Evolutionary conservation across 192 early-diverging fungal species (phyloP), one percentile per base, ranked within the genome.

Genomic region (Podila horticola): DNA sequence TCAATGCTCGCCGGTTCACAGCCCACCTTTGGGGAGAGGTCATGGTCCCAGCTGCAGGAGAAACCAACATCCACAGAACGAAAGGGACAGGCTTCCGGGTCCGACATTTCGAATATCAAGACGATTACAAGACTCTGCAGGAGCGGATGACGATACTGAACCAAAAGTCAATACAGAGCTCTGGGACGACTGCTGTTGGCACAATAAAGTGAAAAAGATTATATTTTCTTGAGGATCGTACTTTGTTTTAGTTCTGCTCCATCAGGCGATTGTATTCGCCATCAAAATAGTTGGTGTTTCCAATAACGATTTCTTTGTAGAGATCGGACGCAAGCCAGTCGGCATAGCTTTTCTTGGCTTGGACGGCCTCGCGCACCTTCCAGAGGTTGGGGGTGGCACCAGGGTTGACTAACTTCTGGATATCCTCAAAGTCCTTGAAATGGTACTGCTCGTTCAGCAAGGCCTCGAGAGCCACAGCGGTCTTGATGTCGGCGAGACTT

Each of bases 1-100:
- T 81, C 26, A 30, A 81, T 33, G 77, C 77, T 4, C 77, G 77
- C 10, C 65, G 77, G 2, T 73, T 81, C 52, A 73, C 71, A 15
- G 64, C 49, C 26, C 77, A 81, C 20, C 61, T 81, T 5, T 81
- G 77, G 77, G 29, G 17, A 7, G 70, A 73, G 19, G 29, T 81
- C 4, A 58, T 81, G 45, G 71, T 73, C 4, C 34, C 77, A 19
- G 77, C 77, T 6, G 77, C 71, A 5, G 77, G 75, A 48, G 75
- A 79, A n/a, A 45, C 70, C n/a, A 60, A 26, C 38, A 24, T 79
- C 1, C 52, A 64, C 19, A 64, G 58, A 11, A 48, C 26, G 0
- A 66, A 58, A 50, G 75, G 75, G 2, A 65, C 63, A 5, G 75
- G 75, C 22, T 64, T 67, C 29, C 58, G 28, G 19, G 61, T 79